Evolutionary conservation across 2,329 filamentous ascomycete species (phyloP), one percentile per base, ranked within the genome.

Genomic region (Epichloe uncinata): DNA sequence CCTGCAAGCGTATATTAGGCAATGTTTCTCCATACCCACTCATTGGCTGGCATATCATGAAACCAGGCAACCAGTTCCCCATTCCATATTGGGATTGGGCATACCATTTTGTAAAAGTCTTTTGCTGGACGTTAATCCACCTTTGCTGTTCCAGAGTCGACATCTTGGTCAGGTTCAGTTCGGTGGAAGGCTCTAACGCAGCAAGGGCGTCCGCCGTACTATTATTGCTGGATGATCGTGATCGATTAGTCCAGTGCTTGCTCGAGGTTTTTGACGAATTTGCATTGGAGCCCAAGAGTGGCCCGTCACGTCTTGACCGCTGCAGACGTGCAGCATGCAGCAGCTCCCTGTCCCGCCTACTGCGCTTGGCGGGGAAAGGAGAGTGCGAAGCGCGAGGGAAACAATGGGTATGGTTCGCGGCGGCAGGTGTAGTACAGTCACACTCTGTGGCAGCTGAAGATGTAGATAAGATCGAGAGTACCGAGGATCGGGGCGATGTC

Each of bases 101-200:
- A 42, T 61, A 71, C 69, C 93, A 98, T 87, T 97, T 98, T 52
- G 90, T 95, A 69, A 98, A 98, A 30, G 93, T 98, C 78, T 97
- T 98, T 69, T 97, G 85, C 74, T 97, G 91, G 69, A 95, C 89
- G 63, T 75, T 81, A 60, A 84, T 77, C 81, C 81, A 84, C 66
- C 75, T 73, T 66, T 82, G 77, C 68, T 83, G 77, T 64, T 81
- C 78, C 56, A 75, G 69, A 65, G 73, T 79, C 51, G 77, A 79
- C 80, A 83, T 84, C 66, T 72, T 82, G 61, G 68, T 69, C 55
- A 74, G 65, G 55, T 66, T 70, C 58, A 69, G 70, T 56, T 77
- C 73, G 66, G 73, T 71, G 61, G 68, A 65, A 57, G 71, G 68
- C 61, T 73, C 70, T 57, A 70, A 59, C 55, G 70, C 67, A 58